Evolutionary conservation across 345 rosid species (phyloP).

Genomic region (Hypericum androsaemum): DNA sequence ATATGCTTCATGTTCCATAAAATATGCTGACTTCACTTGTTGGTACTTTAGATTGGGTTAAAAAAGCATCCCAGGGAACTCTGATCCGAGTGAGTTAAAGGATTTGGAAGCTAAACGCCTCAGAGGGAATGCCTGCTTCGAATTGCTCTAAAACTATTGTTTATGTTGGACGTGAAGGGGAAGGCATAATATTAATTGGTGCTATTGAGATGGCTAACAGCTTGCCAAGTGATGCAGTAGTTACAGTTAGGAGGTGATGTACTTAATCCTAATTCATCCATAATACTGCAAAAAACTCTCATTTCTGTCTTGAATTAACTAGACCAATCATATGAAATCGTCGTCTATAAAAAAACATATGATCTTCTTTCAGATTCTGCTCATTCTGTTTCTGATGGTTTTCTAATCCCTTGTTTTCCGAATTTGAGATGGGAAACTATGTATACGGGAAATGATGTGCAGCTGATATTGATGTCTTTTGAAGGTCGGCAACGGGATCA

Average conservation of each 20-base stretch:
- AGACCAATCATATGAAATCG: no score
- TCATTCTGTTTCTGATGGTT: no score
- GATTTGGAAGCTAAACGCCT: slow-evolving; percentile 40
- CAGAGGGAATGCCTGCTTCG: slow-evolving; percentile 29
- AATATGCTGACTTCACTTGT: no score
- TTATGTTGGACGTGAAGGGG: slow-evolving; percentile 77
- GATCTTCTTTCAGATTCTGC: no score
- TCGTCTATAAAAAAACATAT: no score
- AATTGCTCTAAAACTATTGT: slow-evolving; percentile 69
- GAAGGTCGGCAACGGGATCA: slow-evolving; percentile 95
- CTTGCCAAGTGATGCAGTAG: slow-evolving; percentile 72
- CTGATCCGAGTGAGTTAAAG: slow-evolving; percentile 31
- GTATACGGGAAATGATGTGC: slow-evolving; percentile 9
- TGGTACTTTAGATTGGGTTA: slow-evolving; percentile 77
- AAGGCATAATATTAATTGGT: slow-evolving; percentile 86
- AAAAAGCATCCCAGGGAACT: slow-evolving; percentile 50
- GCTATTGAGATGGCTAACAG: slow-evolving; percentile 71
- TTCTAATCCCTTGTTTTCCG: no score
- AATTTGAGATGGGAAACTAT: no score
- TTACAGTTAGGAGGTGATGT: slow-evolving; percentile 60
- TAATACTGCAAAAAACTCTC: no score
- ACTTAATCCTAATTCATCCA: not conserved
- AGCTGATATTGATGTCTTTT: slow-evolving; percentile 11
- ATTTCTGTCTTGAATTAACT: no score
- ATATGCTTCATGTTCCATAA: no score